Percentiles rank a stretch among this genome's conserved stretches.
Conservation (phyloP, 306 rosid genomes). For the Cajanus cajan region DNA sequence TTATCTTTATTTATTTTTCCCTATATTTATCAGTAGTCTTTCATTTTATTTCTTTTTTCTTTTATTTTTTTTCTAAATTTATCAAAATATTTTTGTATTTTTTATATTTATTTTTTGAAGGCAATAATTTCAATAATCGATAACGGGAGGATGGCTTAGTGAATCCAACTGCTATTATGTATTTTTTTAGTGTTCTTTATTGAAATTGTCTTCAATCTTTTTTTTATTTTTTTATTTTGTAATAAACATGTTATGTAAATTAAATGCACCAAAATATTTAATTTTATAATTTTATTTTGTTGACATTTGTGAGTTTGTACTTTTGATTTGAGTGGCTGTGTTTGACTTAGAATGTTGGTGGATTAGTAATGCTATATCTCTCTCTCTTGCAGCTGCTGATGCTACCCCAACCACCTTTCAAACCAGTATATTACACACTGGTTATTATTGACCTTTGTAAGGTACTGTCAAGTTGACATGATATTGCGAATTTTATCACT, state of each 20-base stretch:
- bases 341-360: neutral
- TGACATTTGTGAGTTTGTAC: slow-evolving; percentile 14
- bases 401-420: slow-evolving; percentile 97
- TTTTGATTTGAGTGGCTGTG: neutral
- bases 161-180: neutral
- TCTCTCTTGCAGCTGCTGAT: slow-evolving; percentile 72
- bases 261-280: neutral
- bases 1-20: too few relatives aligned
- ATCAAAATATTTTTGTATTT: neutral
- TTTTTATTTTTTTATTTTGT: neutral
- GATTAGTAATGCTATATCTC: neutral
- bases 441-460: slow-evolving; percentile 96
- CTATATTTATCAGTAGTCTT: too few relatives aligned
- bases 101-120: neutral
- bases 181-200: neutral
- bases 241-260: slow-evolving; percentile 5
- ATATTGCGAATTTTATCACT: neutral
- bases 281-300: neutral
- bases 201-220: neutral
- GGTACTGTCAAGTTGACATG: slow-evolving; percentile 48
- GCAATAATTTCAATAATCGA: neutral
- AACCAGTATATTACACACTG: slow-evolving; percentile 84
- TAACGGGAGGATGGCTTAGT: neutral
- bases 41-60: neutral
- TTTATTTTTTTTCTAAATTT: neutral